These are phyloP conservation scores for Agaricales sp. DNA, from an alignment of 1,284 basidiomycete species.

Conservation along the genomic window DNA sequence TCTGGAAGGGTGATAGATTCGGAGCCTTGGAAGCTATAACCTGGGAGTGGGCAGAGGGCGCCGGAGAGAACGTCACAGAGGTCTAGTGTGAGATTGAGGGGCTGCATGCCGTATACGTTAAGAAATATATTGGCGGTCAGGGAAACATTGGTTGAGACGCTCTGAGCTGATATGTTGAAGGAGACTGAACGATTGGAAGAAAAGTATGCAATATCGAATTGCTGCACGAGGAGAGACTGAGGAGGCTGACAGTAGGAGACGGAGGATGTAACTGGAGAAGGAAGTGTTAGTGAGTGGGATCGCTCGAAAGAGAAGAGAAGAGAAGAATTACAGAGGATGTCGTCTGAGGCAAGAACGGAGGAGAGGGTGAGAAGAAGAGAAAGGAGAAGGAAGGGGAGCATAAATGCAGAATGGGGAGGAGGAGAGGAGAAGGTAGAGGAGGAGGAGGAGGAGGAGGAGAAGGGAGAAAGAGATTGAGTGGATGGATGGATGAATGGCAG, in stretches of 20 bases:
- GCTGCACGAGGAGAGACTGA: conserved; percentile 68
- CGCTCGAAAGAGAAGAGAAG: conserved; percentile 8
- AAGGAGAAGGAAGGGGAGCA: conserved; percentile 28
- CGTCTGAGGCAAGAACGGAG: conserved; percentile 36
- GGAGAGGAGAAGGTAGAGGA: conserved; percentile 12
- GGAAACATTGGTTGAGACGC: conserved; percentile 38
- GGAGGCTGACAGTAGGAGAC: conserved; percentile 84
- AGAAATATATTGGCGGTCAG: conserved; percentile 66
- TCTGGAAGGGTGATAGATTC: conserved; percentile 69
- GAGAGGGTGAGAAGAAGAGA: conserved; percentile 27
- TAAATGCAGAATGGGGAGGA: conserved; percentile 62
- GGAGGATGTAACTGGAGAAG: conserved; percentile 64
- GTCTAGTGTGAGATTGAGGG: conserved; percentile 70
- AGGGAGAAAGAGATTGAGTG: too few species aligned
- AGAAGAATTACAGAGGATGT: conserved; percentile 38
- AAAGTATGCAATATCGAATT: conserved; percentile 73
- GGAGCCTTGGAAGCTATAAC: conserved; percentile 77
- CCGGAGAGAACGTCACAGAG: conserved; percentile 70
- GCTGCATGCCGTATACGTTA: conserved; percentile 73
- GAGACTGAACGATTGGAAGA: conserved; percentile 57
- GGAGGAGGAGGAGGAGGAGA: conserved; percentile 8
- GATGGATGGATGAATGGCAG: conserved; percentile 2
- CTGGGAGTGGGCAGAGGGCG: conserved; percentile 80
- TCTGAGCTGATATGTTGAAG: conserved; percentile 69
- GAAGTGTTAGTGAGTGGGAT: conserved; percentile 5